These are phyloP conservation scores for Fusarium acutatum DNA, from an alignment of 2,329 filamentous ascomycete genomes.

Conservation along the genomic window DNA sequence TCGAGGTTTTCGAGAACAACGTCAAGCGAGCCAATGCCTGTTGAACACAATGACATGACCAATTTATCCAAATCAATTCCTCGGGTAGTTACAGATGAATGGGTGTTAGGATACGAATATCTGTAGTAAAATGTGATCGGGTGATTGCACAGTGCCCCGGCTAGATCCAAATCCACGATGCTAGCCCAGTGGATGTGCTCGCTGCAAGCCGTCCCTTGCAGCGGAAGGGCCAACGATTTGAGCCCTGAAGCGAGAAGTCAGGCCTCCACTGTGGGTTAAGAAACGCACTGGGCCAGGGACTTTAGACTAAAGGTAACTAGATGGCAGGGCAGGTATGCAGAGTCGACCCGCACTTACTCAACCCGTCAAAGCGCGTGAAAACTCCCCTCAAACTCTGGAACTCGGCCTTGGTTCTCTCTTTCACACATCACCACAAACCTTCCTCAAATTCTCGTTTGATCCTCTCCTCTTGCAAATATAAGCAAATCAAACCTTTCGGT, in stretches of 20 bases:
- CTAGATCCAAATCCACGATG: slow-evolving; percentile 1
- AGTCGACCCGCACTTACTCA: slow-evolving; percentile 39
- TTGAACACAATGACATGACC: neutral
- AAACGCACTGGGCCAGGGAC: slow-evolving; percentile 16
- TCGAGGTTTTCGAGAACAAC: neutral
- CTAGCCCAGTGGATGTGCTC: slow-evolving; percentile 20
- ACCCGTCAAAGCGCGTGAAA: slow-evolving; percentile 33
- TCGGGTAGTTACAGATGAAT: slow-evolving; percentile 27
- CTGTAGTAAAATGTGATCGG: slow-evolving; percentile 10
- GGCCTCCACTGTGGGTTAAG: slow-evolving; percentile 12
- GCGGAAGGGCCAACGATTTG: slow-evolving; percentile 34
- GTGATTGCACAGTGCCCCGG: slow-evolving; percentile 33
- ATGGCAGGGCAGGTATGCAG: neutral
- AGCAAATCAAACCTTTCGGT: slow-evolving; percentile 9
- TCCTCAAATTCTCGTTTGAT: slow-evolving; percentile 18
- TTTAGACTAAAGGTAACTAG: slow-evolving; percentile 18
- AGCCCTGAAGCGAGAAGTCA: slow-evolving; percentile 37
- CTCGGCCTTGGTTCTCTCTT: slow-evolving; percentile 15
- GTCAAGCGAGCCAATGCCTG: slow-evolving; percentile 12
- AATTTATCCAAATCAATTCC: slow-evolving; percentile 15
- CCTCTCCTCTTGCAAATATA: slow-evolving; percentile 8
- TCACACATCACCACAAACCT: slow-evolving; percentile 31
- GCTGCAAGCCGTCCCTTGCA: slow-evolving; percentile 36
- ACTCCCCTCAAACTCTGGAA: slow-evolving; percentile 12
- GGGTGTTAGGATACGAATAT: slow-evolving; percentile 2